Evolutionary conservation across 139 green algal species (phyloP).

Genomic region (Tetratostichococcus sp.): DNA sequence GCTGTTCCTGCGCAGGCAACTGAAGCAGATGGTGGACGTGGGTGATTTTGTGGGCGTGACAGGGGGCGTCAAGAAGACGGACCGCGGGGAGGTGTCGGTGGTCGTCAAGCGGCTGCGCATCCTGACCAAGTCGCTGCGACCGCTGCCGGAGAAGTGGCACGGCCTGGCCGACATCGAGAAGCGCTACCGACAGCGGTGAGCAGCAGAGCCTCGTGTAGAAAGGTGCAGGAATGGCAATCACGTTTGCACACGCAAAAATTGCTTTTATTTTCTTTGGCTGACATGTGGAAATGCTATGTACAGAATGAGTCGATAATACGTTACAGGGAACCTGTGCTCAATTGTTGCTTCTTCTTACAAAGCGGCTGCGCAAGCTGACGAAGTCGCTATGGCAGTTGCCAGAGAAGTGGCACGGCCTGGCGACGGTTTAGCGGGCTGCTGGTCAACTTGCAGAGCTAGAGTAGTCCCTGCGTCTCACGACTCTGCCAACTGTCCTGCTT

Average conservation of each 20-base stretch:
- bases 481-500: too few relatives aligned
- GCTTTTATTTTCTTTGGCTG: too few relatives aligned
- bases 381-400: slow-evolving; percentile 90
- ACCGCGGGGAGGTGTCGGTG: slow-evolving; percentile 91
- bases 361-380: slow-evolving; percentile 68
- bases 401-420: slow-evolving; percentile 95
- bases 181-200: slow-evolving; percentile 77
- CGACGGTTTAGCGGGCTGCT: too few relatives aligned
- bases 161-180: slow-evolving; percentile 94
- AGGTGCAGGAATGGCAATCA: neutral
- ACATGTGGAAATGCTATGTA: too few relatives aligned
- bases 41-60: slow-evolving; percentile 85
- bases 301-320: too few relatives aligned
- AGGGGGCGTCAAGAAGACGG: slow-evolving; percentile 80
- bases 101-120: slow-evolving; percentile 53
- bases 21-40: slow-evolving; percentile 57
- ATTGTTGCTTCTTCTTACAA: too few relatives aligned
- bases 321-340: too few relatives aligned
- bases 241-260: too few relatives aligned
- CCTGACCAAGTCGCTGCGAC: slow-evolving; percentile 92
- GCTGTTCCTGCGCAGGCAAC: slow-evolving; percentile 1
- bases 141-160: slow-evolving; percentile 98
- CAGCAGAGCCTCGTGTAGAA: neutral
- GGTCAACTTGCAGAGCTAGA: too few relatives aligned
- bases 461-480: too few relatives aligned